Evolutionary conservation across 441 rosid species (phyloP).

Genomic region (Lepidium campestre): DNA sequence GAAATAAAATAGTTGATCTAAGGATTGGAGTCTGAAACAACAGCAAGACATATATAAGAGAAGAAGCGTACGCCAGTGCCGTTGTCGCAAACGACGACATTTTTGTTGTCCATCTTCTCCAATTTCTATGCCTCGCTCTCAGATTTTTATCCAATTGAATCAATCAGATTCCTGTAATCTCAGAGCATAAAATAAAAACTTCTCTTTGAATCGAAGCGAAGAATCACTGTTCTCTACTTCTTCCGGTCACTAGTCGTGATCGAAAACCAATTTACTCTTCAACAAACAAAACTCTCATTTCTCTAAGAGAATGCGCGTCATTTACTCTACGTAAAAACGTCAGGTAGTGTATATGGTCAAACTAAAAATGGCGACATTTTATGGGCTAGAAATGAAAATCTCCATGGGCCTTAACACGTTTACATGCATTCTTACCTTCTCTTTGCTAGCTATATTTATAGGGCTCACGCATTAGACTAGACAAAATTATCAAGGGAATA

Average conservation of each 20-base stretch:
- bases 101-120: conserved; percentile 62
- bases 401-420: background rate
- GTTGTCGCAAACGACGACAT: conserved; percentile 90
- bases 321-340: background rate
- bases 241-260: conserved; percentile 26
- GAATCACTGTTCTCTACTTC: conserved; percentile 12
- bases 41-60: background rate
- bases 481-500: too few relatives aligned
- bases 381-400: background rate
- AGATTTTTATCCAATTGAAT: background rate
- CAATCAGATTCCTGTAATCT: background rate
- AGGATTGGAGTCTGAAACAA: background rate
- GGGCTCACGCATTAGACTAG: too few relatives aligned
- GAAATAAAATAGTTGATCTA: background rate
- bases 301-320: background rate
- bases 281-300: background rate
- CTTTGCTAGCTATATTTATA: too few relatives aligned
- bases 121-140: background rate
- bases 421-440: background rate
- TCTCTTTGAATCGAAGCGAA: conserved; percentile 21
- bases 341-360: background rate
- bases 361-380: background rate
- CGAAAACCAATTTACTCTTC: background rate
- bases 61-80: conserved; percentile 74
- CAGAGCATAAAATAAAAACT: background rate